phyloP scores from a whole-genome alignment of 1,139 yeast genomes.

The Saccharomycopsis hybrid region DNA sequence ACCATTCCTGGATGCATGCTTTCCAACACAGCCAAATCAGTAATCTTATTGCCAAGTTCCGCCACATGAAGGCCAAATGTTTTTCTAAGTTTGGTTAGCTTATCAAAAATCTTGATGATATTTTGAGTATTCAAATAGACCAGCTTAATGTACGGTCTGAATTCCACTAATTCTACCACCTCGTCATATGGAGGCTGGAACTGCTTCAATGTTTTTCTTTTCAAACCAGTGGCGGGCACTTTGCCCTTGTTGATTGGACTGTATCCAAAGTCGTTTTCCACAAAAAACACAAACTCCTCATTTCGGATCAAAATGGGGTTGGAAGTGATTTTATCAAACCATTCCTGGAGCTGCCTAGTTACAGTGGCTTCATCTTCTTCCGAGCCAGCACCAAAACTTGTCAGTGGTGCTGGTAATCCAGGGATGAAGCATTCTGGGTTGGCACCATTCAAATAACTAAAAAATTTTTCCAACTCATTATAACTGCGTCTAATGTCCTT shows the following conservation, averaged over 20 bases:
- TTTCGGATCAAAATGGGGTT: slow-evolving; percentile 80
- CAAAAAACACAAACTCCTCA: slow-evolving; percentile 81
- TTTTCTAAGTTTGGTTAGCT: slow-evolving; percentile 48
- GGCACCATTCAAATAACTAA: slow-evolving; percentile 70
- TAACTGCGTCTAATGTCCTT: slow-evolving; percentile 77
- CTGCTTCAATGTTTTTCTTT: slow-evolving; percentile 85
- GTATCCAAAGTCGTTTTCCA: slow-evolving; percentile 82
- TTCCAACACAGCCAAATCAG: slow-evolving; percentile 45
- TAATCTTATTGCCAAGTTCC: slow-evolving; percentile 59
- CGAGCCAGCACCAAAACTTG: slow-evolving; percentile 77
- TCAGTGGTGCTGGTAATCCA: slow-evolving; percentile 65
- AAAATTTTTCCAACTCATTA: slow-evolving; percentile 68
- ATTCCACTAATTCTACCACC: slow-evolving; percentile 68
- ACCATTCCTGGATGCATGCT: slow-evolving; percentile 59
- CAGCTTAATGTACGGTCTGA: slow-evolving; percentile 79
- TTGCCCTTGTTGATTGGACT: slow-evolving; percentile 54
- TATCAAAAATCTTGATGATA: slow-evolving; percentile 49
- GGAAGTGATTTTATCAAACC: slow-evolving; percentile 72
- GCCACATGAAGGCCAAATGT: slow-evolving; percentile 50
- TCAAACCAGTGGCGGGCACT: slow-evolving; percentile 72
- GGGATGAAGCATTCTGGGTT: slow-evolving; percentile 94
- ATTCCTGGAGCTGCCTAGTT: slow-evolving; percentile 59
- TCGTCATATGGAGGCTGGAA: slow-evolving; percentile 90
- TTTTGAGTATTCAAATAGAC: slow-evolving; percentile 59
- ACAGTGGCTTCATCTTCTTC: slow-evolving; percentile 70